Conservation (phyloP, 306 rosid genomes). For the Malus orientalis region DNA sequence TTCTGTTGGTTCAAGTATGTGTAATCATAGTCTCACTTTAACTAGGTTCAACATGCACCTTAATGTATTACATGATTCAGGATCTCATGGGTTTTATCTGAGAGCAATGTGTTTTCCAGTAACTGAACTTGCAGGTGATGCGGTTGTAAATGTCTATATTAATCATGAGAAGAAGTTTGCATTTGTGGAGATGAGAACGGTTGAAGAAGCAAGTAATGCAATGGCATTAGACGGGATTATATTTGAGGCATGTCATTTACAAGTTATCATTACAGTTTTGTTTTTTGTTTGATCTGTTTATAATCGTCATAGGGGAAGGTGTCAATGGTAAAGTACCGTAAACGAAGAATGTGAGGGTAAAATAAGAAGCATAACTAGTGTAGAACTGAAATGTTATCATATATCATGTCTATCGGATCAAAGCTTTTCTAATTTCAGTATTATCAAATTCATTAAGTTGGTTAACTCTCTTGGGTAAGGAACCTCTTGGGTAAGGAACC, state of each 20-base stretch:
- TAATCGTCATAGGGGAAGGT: not conserved
- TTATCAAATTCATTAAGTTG: not conserved
- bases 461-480: not conserved
- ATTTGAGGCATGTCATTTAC: slow-evolving; percentile 49
- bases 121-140: slow-evolving; percentile 51
- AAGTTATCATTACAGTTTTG: not conserved
- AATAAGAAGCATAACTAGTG: not conserved
- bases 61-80: not conserved
- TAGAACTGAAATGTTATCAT: not conserved
- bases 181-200: slow-evolving; percentile 85
- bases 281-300: not conserved
- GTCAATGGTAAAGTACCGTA: not conserved
- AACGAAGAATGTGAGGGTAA: not conserved
- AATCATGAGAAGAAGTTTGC: slow-evolving; percentile 89
- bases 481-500: not conserved
- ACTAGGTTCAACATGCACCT: not conserved
- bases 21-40: not conserved
- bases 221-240: slow-evolving; percentile 83
- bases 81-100: slow-evolving; percentile 6
- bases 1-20: slow-evolving; percentile 62
- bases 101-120: slow-evolving; percentile 16
- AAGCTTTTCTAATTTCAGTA: not conserved
- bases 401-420: not conserved
- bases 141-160: slow-evolving; percentile 79
- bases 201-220: slow-evolving; percentile 88